These are phyloP conservation scores for Ophiostoma angusticollis DNA, from an alignment of 2,329 filamentous ascomycete genomes.

Conservation along the genomic window DNA sequence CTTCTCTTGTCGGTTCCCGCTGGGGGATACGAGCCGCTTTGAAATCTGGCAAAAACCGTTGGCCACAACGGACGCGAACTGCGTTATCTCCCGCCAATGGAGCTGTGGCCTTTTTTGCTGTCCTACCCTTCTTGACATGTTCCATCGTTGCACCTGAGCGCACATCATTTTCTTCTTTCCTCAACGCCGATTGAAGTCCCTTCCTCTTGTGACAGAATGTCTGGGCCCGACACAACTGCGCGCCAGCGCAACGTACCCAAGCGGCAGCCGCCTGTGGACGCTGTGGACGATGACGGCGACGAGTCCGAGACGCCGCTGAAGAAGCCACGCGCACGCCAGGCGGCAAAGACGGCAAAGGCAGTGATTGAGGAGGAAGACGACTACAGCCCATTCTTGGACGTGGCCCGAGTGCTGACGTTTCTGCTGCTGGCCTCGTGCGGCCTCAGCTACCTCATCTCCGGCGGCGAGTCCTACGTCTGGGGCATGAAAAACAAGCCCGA, in stretches of 20 bases:
- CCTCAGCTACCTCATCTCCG: slow-evolving; percentile 64
- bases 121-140: not conserved
- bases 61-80: not conserved
- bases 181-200: not conserved
- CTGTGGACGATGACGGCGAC: not conserved
- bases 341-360: not conserved
- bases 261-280: not conserved
- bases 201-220: not conserved
- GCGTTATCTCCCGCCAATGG: not conserved
- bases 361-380: slow-evolving; percentile 49
- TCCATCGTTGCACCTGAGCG: too few relatives aligned
- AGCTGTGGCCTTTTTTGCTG: not conserved
- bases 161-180: not conserved
- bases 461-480: slow-evolving; percentile 59
- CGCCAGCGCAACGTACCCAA: slow-evolving; percentile 6
- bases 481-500: slow-evolving; percentile 46
- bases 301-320: slow-evolving; percentile 14
- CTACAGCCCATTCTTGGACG: slow-evolving; percentile 45
- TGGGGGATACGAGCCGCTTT: not conserved
- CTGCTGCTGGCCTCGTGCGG: slow-evolving; percentile 52
- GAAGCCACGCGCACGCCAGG: not conserved
- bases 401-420: slow-evolving; percentile 56
- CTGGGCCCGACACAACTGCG: not conserved
- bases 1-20: too few relatives aligned
- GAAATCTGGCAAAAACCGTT: slow-evolving; percentile 6